Evolutionary conservation across 345 rosid species (phyloP), one percentile per base, ranked within the genome.

Genomic region (Clarkia xantiana): DNA sequence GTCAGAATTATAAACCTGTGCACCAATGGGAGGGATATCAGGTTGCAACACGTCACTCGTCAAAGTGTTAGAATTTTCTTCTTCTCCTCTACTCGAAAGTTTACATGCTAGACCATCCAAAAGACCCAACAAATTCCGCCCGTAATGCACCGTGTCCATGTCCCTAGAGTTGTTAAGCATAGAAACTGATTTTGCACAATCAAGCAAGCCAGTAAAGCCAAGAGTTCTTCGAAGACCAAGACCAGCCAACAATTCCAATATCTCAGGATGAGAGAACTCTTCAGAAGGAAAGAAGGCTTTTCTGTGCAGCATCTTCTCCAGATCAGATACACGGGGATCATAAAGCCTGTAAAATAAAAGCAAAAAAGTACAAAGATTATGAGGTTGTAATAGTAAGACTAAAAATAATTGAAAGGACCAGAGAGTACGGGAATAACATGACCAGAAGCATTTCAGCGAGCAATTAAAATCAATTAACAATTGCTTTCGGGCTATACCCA

Each of bases 251-350:
- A 71, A 69, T 57, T 84, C 93, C 67, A 89, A 67, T 57, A 61
- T 71, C 70, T 78, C 79, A 61, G 84, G 76, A 63, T 84, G 77
- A 22, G 70, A 73, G 67, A 89, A 89, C 52, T 72, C 65, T 49
- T 71, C 71, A 47, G 85, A 76, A 62, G 97, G 97, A 64, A 89
- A 89, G 71, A 78, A 89, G 20, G 63, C 79, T 67, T 75, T 86
- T 63, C 53, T 62, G 51, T 82, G 85, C 43, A 89, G 89, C 67
- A 84, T 45, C 62, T 72, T 74, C 19, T 54, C 67, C 47, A 80
- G 76, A 63, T 65, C 84, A 71, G 77, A 78, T 53, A 80, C 64
- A 19, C 87, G 89, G 66, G 97, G 97, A 74, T 89, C 97, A 47
- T 89, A 84, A 47, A 84, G 87, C 80, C 97, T 89, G 86, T 41